Percentiles rank a stretch among this genome's conserved stretches.
Evolutionary conservation across 1,284 basidiomycete genomes (phyloP).

Genomic region (Austroboletus novae-zelandiae): DNA sequence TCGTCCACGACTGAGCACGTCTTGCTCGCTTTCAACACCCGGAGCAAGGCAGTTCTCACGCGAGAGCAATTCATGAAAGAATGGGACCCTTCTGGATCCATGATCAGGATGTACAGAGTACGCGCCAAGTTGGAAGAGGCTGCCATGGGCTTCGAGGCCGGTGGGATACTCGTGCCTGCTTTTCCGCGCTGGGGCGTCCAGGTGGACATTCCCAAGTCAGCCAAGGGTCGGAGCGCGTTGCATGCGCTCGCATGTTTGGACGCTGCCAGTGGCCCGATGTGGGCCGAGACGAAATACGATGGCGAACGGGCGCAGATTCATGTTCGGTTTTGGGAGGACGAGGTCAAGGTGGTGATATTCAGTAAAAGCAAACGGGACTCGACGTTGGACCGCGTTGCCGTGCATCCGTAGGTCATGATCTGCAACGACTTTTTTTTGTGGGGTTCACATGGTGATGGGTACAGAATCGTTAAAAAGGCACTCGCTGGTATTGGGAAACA

Average conservation of each 20-base stretch:
- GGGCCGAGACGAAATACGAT: constrained; percentile 90
- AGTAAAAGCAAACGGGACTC: constrained; percentile 84
- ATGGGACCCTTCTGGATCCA: constrained; percentile 62
- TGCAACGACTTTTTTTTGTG: not conserved
- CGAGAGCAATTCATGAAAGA: constrained; percentile 63
- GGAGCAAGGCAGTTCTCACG: constrained; percentile 53
- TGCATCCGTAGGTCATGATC: constrained; percentile 55
- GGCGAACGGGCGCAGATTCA: constrained; percentile 90
- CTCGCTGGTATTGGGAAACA: constrained; percentile 42
- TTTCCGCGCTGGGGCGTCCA: constrained; percentile 43
- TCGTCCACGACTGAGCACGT: constrained; percentile 40
- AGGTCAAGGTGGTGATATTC: constrained; percentile 66
- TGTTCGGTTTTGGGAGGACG: constrained; percentile 47
- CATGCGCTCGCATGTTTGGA: constrained; percentile 55
- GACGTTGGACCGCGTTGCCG: constrained; percentile 65
- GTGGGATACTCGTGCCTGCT: constrained; percentile 20
- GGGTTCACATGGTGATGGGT: not conserved
- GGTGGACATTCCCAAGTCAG: constrained; percentile 75
- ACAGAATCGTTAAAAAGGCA: constrained; percentile 61
- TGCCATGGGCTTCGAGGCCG: constrained; percentile 48
- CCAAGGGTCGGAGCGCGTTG: constrained; percentile 60
- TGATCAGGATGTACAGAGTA: constrained; percentile 56
- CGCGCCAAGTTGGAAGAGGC: constrained; percentile 61
- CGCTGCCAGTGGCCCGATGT: constrained; percentile 45
- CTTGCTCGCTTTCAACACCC: constrained; percentile 54